phyloP scores from a whole-genome alignment of 306 rosid genomes.

The Vigna nakashimae region DNA sequence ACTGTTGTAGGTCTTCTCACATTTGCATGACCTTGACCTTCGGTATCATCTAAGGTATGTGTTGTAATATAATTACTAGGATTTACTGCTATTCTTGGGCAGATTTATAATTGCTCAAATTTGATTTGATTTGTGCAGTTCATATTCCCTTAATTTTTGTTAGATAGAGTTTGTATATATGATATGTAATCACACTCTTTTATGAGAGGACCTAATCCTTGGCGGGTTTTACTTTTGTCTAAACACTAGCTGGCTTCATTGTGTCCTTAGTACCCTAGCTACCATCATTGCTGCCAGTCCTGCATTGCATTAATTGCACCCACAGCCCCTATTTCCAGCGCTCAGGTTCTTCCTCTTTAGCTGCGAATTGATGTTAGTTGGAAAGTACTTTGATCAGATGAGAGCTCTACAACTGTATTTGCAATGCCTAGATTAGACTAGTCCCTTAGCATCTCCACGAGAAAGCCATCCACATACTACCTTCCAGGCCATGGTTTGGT shows the following conservation, averaged over 20 bases:
- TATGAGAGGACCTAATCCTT: not conserved
- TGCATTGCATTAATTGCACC: no score
- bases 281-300: not conserved
- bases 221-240: not conserved
- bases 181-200: not conserved
- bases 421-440: no score
- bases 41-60: slow-evolving; percentile 90
- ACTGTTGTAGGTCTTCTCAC: slow-evolving; percentile 83
- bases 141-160: not conserved
- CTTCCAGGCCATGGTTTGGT: no score
- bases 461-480: no score
- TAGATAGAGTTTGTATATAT: not conserved
- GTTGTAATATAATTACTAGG: not conserved
- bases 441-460: no score
- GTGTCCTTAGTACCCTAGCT: not conserved
- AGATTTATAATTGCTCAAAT: not conserved
- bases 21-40: slow-evolving; percentile 97
- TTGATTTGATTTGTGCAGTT: not conserved
- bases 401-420: no score
- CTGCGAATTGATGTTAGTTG: no score
- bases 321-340: no score
- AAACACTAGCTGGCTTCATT: not conserved
- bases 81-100: not conserved
- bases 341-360: no score
- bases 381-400: no score